A percentile compares a stretch with the other conserved stretches of the same genome.
Evolutionary conservation across 108 stramenopile species (phyloP).

Genomic region (Nannochloropsis salina): DNA sequence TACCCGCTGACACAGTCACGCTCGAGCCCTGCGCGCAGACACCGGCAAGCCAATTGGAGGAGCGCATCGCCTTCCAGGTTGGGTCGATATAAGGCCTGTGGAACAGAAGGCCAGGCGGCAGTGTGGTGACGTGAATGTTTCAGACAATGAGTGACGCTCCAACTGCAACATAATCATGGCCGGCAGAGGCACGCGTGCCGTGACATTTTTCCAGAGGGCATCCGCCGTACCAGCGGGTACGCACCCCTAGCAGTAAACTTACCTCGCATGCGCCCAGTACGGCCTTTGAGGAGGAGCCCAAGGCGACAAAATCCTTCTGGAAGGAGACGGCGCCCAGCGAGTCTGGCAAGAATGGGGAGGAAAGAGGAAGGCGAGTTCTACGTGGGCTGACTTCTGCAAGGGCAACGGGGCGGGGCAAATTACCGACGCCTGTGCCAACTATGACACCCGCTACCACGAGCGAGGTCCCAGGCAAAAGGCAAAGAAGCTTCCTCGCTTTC

Average conservation of each 20-base stretch:
- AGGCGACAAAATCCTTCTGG: background rate
- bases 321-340: background rate
- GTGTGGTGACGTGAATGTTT: too few relatives aligned
- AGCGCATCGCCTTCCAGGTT: background rate
- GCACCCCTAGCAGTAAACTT: background rate
- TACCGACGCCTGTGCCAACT: too few relatives aligned
- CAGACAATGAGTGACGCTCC: too few relatives aligned
- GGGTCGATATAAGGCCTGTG: background rate
- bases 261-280: background rate
- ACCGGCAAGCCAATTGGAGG: background rate
- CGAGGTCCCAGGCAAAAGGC: too few relatives aligned
- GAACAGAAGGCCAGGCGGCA: background rate
- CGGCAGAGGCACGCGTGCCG: too few relatives aligned
- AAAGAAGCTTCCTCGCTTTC: background rate
- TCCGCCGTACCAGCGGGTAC: too few relatives aligned
- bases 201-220: too few relatives aligned
- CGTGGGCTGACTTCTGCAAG: too few relatives aligned
- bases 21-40: background rate
- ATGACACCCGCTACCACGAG: too few relatives aligned
- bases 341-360: background rate
- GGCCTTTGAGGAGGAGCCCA: background rate
- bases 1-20: background rate
- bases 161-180: too few relatives aligned
- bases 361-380: background rate
- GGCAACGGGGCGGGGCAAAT: too few relatives aligned